Base-by-base conservation (phyloP, 352 stramenopile species). In the Pythium folliculosum region DNA sequence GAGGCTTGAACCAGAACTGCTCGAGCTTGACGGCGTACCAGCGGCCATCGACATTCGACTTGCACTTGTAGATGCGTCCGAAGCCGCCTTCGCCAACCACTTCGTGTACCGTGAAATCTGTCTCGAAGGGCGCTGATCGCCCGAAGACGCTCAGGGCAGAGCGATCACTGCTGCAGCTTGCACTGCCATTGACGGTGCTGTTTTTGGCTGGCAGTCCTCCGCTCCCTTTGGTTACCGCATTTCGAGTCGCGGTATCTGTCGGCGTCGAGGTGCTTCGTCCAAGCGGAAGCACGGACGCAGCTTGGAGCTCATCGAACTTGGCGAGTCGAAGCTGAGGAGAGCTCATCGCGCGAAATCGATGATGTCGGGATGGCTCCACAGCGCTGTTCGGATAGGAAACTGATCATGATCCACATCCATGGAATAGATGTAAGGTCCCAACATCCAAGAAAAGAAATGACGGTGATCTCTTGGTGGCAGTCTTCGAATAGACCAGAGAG, bases 21-120 rank as follows among this genome's bases (percentile, higher is more conserved):
- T 92, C 82, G 30, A 91, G 66, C 65, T 94, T 94, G 69, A 94
- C 78, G 0, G 86, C 86, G 63, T 94, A 92, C 77, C 77, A 88
- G 25, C 79, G 84, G 0, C 76, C 75, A n/a, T 92, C 86, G 21
- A 81, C 60, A 27, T 78, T 89, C 17, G 84, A 92, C 37, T 81
- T 83, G 71, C 84, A 92, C 63, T 91, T 92, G 75, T 77, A 92
- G 37, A 94, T 83, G 54, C 89, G 88, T 2, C 86, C 86, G 43
- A 92, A 94, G 9, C 86, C 86, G 22, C 86, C 86, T 71, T 92
- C 72, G 17, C 75, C 86, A 14, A 92, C 75, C 23, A 94, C 53
- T 55, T 91, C 67, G n/a, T 84, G 80, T 9, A 89, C 81, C 23
- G 60, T 66, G 43, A 94, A 94, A 52, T 92, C 84, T 1, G 83